Evolutionary conservation across 1,284 basidiomycete genomes (phyloP).

Genomic region (Wallemia mellicola): DNA sequence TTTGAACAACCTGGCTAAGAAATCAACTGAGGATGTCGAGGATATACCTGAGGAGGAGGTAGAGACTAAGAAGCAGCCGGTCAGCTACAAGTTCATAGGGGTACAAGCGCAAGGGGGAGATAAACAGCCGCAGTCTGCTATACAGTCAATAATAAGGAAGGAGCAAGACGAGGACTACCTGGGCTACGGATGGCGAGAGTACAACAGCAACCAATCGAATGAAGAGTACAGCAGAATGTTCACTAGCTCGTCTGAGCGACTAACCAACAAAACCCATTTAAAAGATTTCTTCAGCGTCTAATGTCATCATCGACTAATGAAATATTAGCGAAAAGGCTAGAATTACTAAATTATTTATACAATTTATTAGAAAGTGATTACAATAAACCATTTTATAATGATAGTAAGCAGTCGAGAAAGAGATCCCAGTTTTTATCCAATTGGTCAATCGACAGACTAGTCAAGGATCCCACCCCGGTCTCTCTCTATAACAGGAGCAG

Average conservation of each 20-base stretch:
- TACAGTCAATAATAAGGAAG: neutral
- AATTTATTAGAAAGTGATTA: neutral
- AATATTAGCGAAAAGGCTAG: neutral
- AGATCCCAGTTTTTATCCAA: no score
- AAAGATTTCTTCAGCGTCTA: neutral
- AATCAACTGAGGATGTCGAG: neutral
- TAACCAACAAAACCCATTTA: neutral
- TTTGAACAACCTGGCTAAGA: neutral
- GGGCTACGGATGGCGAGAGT: neutral
- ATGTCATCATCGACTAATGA: neutral
- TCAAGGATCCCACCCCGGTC: no score
- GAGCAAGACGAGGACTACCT: neutral
- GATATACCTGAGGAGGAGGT: neutral
- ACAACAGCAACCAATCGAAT: neutral
- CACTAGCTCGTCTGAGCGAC: neutral
- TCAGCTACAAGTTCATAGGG: neutral
- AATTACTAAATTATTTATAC: neutral
- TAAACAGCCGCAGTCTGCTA: neutral
- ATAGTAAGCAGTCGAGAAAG: no score
- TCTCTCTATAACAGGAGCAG: no score
- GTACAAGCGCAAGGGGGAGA: neutral
- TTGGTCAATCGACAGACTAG: no score
- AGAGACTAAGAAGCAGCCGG: neutral
- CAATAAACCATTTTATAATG: neutral
- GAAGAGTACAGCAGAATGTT: neutral